Evolutionary conservation across 371 early-diverging fungal species (phyloP).

Genomic region (Lichtheimia hyalospora): DNA sequence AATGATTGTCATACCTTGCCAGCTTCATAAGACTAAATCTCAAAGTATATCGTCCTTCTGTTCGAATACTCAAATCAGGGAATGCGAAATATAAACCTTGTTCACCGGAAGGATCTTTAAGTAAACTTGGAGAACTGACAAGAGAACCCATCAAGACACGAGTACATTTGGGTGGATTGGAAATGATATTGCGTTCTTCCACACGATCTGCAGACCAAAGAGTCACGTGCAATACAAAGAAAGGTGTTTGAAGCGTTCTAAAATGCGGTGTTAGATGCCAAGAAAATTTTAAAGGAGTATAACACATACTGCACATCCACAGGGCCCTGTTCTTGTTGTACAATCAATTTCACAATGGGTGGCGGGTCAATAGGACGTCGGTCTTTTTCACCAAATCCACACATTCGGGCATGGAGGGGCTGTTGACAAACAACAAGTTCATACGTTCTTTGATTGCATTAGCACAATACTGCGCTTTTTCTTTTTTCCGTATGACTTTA

Average conservation of each 20-base stretch:
- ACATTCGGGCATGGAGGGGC: slow-evolving; percentile 81
- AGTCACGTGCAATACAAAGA: slow-evolving; percentile 76
- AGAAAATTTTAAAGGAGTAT: background rate
- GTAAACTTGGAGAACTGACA: slow-evolving; percentile 75
- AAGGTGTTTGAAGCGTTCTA: slow-evolving; percentile 58
- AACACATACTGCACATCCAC: slow-evolving; percentile 49
- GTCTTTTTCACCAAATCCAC: slow-evolving; percentile 84
- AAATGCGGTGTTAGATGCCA: background rate
- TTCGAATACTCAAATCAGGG: slow-evolving; percentile 86
- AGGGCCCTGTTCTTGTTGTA: slow-evolving; percentile 44
- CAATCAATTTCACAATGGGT: slow-evolving; percentile 62
- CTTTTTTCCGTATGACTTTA: slow-evolving; percentile 3
- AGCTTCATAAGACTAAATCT: slow-evolving; percentile 66
- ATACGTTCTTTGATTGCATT: slow-evolving; percentile 37
- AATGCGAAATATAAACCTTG: slow-evolving; percentile 91
- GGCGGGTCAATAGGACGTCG: slow-evolving; percentile 72
- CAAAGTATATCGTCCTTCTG: slow-evolving; percentile 84
- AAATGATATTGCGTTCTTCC: slow-evolving; percentile 59
- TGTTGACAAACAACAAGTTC: slow-evolving; percentile 67
- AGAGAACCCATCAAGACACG: slow-evolving; percentile 78
- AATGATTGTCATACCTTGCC: slow-evolving; percentile 27
- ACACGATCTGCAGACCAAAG: slow-evolving; percentile 70
- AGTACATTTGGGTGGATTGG: slow-evolving; percentile 64
- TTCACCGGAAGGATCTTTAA: slow-evolving; percentile 71
- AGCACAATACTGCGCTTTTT: background rate